A percentile compares a stretch with the other conserved stretches of the same genome.
These are phyloP conservation scores for Nakazawaea ambrosiae DNA, from an alignment of 805 yeast species.

Conservation along the genomic window DNA sequence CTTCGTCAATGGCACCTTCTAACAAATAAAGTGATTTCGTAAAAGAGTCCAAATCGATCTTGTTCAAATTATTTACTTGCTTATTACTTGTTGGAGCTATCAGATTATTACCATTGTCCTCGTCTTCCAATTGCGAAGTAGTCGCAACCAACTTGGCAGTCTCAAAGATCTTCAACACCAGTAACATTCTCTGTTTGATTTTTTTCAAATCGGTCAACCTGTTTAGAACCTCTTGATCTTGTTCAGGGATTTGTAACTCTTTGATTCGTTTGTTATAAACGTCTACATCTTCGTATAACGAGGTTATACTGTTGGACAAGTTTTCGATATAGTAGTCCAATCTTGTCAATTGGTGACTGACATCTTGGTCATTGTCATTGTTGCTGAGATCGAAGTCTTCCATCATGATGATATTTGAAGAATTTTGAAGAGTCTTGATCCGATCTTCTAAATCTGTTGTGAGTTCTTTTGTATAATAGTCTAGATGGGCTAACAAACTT, in stretches of 20 bases:
- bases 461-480: conserved; percentile 54
- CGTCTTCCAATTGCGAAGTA: conserved; percentile 20
- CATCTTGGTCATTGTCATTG: conserved; percentile 5
- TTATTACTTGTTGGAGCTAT: conserved; percentile 7
- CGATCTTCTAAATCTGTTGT: conserved; percentile 46
- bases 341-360: conserved; percentile 34
- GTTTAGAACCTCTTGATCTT: conserved; percentile 20
- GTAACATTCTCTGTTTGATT: conserved; percentile 37
- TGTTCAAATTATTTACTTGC: conserved; percentile 9
- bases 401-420: conserved; percentile 44
- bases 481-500: conserved; percentile 49
- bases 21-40: conserved; percentile 35
- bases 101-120: conserved; percentile 5
- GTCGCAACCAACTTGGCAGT: conserved; percentile 32
- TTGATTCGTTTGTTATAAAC: conserved; percentile 22
- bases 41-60: conserved; percentile 21
- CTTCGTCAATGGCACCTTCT: conserved; percentile 36
- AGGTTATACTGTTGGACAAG: conserved; percentile 47
- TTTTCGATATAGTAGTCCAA: conserved; percentile 62
- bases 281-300: conserved; percentile 43
- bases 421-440: conserved; percentile 38
- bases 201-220: conserved; percentile 36
- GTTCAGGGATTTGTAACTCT: conserved; percentile 12
- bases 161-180: conserved; percentile 40
- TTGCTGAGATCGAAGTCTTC: neutral